phyloP scores from a whole-genome alignment of 768 basidiomycete genomes.

The Solioccasus polychromus region DNA sequence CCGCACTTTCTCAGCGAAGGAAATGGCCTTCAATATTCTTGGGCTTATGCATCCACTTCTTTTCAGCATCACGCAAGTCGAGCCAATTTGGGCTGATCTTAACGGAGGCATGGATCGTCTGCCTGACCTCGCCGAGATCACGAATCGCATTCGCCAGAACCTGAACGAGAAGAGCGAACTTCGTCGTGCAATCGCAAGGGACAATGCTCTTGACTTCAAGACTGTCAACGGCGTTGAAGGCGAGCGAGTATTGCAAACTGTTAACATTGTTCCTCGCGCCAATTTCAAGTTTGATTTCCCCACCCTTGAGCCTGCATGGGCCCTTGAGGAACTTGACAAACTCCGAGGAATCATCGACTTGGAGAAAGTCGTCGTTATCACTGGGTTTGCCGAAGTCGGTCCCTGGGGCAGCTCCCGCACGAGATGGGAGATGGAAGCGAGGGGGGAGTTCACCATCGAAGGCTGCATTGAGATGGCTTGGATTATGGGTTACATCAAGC shows the following conservation, averaged over 20 bases:
- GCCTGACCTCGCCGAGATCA: conserved; percentile 91
- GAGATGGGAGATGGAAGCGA: conserved; percentile 99
- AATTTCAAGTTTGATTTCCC: conserved; percentile 99
- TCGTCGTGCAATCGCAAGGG: conserved; percentile 88
- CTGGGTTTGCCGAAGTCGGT: conserved; percentile 96
- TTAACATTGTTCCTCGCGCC: conserved; percentile 92
- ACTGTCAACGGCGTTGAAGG: conserved; percentile 85
- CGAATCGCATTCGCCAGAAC: conserved; percentile 76
- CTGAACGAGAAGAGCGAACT: conserved; percentile 87
- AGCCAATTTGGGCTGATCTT: conserved; percentile 98
- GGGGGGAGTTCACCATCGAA: conserved; percentile 95
- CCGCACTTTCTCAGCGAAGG: conserved; percentile 98
- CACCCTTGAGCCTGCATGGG: conserved; percentile 64
- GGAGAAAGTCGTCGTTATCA: conserved; percentile 93
- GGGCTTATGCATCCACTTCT: conserved; percentile 98
- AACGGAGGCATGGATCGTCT: conserved; percentile 98
- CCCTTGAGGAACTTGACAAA: conserved; percentile 69
- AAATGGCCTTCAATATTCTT: conserved; percentile 99
- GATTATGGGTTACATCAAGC: conserved; percentile 99
- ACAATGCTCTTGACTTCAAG: conserved; percentile 96
- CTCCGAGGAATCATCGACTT: conserved; percentile 89
- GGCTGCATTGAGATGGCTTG: conserved; percentile 99
- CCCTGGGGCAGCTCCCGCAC: conserved; percentile 99
- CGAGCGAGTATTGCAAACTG: conserved; percentile 87
- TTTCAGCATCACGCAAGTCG: conserved; percentile 99